Evolutionary conservation across 345 rosid genomes (phyloP).

Genomic region (Theobroma cacao): DNA sequence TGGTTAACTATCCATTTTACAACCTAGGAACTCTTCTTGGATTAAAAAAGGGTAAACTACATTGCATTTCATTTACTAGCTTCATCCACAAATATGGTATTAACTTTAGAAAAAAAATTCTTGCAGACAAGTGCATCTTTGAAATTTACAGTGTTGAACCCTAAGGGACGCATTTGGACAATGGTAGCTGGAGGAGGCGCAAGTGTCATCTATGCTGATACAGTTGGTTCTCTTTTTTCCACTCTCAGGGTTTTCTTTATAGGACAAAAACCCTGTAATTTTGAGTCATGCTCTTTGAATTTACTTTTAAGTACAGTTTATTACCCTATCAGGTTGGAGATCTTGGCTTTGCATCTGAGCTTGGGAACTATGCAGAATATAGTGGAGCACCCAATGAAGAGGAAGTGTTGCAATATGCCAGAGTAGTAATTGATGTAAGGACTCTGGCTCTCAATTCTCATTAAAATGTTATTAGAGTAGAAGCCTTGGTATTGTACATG

Average conservation of each 20-base stretch:
- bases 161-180: constrained; percentile 90
- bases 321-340: constrained; percentile 71
- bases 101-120: not conserved
- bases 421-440: constrained; percentile 91
- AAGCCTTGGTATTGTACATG: not conserved
- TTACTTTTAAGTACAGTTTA: not conserved
- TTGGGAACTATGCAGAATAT: constrained; percentile 91
- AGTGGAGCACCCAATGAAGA: constrained; percentile 99
- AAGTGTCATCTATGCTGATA: constrained; percentile 95
- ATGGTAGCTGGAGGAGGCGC: constrained; percentile 99
- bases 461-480: not conserved
- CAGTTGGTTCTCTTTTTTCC: constrained; percentile 38
- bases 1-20: not conserved
- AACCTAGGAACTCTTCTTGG: not conserved
- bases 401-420: constrained; percentile 96
- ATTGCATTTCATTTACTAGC: not conserved
- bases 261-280: not conserved
- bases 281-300: not conserved
- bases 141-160: constrained; percentile 94
- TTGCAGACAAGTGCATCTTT: constrained; percentile 94
- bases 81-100: not conserved
- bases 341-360: constrained; percentile 88
- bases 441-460: not conserved
- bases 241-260: not conserved
- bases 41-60: not conserved